Conservation (phyloP, 2,329 filamentous ascomycete species). For the Ceratocystis diversiconidia region DNA sequence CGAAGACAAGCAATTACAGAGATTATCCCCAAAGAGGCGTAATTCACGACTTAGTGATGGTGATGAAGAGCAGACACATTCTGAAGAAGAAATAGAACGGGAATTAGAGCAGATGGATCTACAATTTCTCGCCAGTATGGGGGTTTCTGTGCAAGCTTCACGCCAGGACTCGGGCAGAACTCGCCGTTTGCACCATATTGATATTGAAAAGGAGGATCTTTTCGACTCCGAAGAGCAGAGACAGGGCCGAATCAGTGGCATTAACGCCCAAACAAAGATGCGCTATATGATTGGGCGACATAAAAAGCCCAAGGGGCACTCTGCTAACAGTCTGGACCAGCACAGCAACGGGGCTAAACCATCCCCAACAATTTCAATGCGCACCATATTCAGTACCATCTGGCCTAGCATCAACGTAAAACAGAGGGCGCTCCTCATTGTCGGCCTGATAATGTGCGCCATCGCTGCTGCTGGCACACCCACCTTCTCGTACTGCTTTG, state of each 20-base stretch:
- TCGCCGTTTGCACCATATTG: neutral
- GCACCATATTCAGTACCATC: conserved; percentile 47
- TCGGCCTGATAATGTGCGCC: conserved; percentile 47
- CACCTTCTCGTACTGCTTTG: conserved; percentile 61
- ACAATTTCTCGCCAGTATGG: conserved; percentile 6
- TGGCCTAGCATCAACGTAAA: conserved; percentile 47
- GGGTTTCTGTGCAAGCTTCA: conserved; percentile 26
- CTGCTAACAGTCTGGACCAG: neutral
- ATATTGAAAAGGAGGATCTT: neutral
- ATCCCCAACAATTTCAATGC: conserved; percentile 5
- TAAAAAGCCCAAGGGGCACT: neutral
- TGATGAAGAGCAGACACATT: neutral
- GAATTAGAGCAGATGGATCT: neutral
- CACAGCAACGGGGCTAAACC: neutral
- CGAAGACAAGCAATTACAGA: neutral
- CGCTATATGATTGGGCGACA: neutral
- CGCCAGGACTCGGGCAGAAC: conserved; percentile 12
- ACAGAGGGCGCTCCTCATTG: conserved; percentile 40
- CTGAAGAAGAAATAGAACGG: neutral
- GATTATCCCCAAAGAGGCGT: neutral
- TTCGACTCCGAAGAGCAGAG: neutral
- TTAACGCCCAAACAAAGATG: neutral
- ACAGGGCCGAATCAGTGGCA: no score
- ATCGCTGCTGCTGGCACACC: conserved; percentile 55
- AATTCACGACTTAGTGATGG: neutral